A percentile compares a stretch with the other conserved stretches of the same genome.
Evolutionary conservation across 345 rosid genomes (phyloP).

Genomic region (Corymbia maculata): DNA sequence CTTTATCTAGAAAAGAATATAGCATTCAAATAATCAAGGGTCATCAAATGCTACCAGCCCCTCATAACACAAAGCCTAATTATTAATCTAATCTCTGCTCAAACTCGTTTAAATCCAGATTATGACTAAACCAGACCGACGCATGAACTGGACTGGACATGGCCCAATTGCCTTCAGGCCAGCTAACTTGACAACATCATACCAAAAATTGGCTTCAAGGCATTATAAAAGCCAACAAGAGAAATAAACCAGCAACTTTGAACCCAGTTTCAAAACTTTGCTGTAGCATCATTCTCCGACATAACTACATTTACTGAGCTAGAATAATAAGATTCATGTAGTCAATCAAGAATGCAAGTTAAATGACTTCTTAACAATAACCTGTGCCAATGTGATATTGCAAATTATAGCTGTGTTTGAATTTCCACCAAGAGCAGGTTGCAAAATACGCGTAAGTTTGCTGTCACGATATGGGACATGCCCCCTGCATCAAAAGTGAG

Average conservation of each 20-base stretch:
- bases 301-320: not conserved
- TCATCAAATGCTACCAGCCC: not conserved
- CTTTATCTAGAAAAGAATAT: not conserved
- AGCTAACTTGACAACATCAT: not conserved
- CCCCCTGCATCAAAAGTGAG: constrained; percentile 41
- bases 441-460: constrained; percentile 93
- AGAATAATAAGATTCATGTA: not conserved
- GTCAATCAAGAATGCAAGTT: not conserved
- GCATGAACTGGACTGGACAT: not conserved
- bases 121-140: not conserved
- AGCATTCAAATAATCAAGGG: not conserved
- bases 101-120: not conserved
- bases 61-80: not conserved
- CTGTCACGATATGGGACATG: constrained; percentile 98
- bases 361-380: constrained; percentile 12
- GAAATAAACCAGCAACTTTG: not conserved
- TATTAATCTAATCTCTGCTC: not conserved
- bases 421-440: constrained; percentile 98
- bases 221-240: not conserved
- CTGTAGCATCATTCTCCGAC: not conserved
- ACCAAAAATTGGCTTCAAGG: not conserved
- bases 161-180: not conserved
- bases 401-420: constrained; percentile 98
- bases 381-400: constrained; percentile 95
- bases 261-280: not conserved